A percentile compares a stretch with the other conserved stretches of the same genome.
phyloP scores from a whole-genome alignment of 805 yeast genomes.

The Suhomyces kilbournensis region DNA sequence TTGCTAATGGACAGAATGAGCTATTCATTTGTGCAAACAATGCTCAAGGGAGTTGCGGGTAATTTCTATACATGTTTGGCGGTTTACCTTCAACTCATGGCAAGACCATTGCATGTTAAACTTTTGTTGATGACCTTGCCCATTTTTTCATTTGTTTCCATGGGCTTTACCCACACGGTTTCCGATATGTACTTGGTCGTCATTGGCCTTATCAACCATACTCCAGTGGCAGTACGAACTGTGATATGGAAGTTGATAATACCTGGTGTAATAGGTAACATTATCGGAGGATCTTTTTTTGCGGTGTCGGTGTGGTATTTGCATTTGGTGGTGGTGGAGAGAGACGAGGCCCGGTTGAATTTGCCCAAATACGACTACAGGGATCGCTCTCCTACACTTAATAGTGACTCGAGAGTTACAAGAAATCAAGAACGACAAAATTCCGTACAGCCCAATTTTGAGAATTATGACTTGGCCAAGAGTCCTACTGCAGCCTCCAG shows the following conservation, averaged over 20 bases:
- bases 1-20: slow-evolving; percentile 44
- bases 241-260: slow-evolving; percentile 72
- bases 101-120: slow-evolving; percentile 77
- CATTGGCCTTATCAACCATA: slow-evolving; percentile 66
- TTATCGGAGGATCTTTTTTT: slow-evolving; percentile 74
- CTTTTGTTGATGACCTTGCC: slow-evolving; percentile 62
- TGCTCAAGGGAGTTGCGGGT: slow-evolving; percentile 71
- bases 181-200: slow-evolving; percentile 77
- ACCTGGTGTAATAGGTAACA: slow-evolving; percentile 73
- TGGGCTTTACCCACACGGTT: slow-evolving; percentile 77
- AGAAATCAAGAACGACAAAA: slow-evolving; percentile 25
- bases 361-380: slow-evolving; percentile 67
- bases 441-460: background rate
- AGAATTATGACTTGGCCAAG: slow-evolving; percentile 5
- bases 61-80: slow-evolving; percentile 77
- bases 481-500: slow-evolving; percentile 9
- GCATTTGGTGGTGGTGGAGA: slow-evolving; percentile 69
- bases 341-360: slow-evolving; percentile 58
- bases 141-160: slow-evolving; percentile 69
- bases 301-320: slow-evolving; percentile 69
- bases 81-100: slow-evolving; percentile 72
- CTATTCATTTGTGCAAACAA: slow-evolving; percentile 55
- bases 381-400: slow-evolving; percentile 79
- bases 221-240: slow-evolving; percentile 57
- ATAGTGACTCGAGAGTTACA: slow-evolving; percentile 76